Evolutionary conservation across 257 asterid species (phyloP), one percentile per base, ranked within the genome.

Genomic region (Solanum bulbocastanum): DNA sequence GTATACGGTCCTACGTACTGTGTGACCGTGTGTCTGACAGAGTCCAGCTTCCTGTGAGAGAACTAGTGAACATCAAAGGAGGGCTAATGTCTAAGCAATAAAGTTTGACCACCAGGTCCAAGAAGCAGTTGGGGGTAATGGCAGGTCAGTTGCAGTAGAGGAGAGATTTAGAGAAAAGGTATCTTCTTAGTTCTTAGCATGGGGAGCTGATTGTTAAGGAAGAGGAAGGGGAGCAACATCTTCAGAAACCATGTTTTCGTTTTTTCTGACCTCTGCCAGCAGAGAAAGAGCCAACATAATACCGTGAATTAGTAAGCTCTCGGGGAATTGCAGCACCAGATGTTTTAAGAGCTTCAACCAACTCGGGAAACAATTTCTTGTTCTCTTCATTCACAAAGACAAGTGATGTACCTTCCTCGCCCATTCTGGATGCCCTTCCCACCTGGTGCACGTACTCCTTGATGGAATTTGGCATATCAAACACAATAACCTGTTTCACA

Each of bases 341-440:
- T 60, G 96, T 91, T 89, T 94, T 93, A 86, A 95, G 90, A 37
- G 89, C 81, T 85, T 92, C 93, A 75, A 94, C 92, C 89, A 95
- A 91, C 88, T 94, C 95, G 5, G 95, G 94, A 35, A 95, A 94
- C 56, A 95, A 86, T 87, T 93, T 91, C 92, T 92, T 95, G n/a
- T 94, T 89, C 92, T 95, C 99, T 89, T 94, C 99, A 88, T 94
- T 95, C 4, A 94, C 95, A 92, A 96, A 94, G 88, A 93, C 95
- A 40, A 94, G 87, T 11, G 98, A 93, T 8, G 90, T 87, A 49
- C 98, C 99, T 87, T 93, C 94, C 92, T 94, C 95, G 46, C 97
- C 98, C 95, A 95, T 92, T 91, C 98, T 94, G 23, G 99, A 96
- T 33, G 98, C 98, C 91, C 99, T 94, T 71, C 99, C 99, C 86